A percentile compares a stretch with the other conserved stretches of the same genome.
These are phyloP conservation scores for Ricinus communis DNA, from an alignment of 345 rosid species.

Conservation along the genomic window DNA sequence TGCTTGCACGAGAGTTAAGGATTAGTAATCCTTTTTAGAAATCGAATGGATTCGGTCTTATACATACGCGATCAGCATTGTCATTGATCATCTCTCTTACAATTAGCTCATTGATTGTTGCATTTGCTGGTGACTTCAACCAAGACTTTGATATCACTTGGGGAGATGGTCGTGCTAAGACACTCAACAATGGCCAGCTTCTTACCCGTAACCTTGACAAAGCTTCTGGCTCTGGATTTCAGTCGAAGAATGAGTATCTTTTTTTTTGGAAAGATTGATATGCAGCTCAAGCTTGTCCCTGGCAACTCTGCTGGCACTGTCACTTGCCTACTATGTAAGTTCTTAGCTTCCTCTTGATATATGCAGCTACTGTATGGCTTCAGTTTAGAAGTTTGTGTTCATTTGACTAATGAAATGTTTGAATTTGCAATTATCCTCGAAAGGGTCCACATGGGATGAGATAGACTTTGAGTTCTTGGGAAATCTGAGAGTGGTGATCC, in stretches of 20 bases:
- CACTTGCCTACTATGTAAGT: conserved; percentile 59
- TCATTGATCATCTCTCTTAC: conserved; percentile 19
- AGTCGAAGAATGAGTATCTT: conserved; percentile 48
- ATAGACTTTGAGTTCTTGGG: conserved; percentile 74
- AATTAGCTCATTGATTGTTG: too few relatives aligned
- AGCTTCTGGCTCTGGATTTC: conserved; percentile 52
- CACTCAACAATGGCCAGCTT: conserved; percentile 41
- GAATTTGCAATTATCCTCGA: too few relatives aligned
- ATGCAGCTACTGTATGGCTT: conserved; percentile 49
- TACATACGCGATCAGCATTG: too few relatives aligned
- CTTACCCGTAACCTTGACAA: conserved; percentile 46
- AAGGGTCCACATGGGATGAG: conserved; percentile 66
- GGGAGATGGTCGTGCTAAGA: conserved; percentile 49
- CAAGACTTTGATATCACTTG: conserved; percentile 53
- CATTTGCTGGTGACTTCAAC: conserved; percentile 42
- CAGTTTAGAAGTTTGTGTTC: too few relatives aligned
- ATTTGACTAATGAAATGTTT: too few relatives aligned
- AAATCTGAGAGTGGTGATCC: conserved; percentile 55
- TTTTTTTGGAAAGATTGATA: conserved; percentile 47
- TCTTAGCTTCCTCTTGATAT: too few relatives aligned
- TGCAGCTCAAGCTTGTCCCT: conserved; percentile 53
- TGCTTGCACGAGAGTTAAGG: too few relatives aligned
- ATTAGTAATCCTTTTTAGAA: too few relatives aligned
- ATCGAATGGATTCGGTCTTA: too few relatives aligned
- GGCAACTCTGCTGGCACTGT: conserved; percentile 66